These are phyloP conservation scores for Diaporthe sp. DNA, from an alignment of 2,329 filamentous ascomycete species.

Conservation along the genomic window DNA sequence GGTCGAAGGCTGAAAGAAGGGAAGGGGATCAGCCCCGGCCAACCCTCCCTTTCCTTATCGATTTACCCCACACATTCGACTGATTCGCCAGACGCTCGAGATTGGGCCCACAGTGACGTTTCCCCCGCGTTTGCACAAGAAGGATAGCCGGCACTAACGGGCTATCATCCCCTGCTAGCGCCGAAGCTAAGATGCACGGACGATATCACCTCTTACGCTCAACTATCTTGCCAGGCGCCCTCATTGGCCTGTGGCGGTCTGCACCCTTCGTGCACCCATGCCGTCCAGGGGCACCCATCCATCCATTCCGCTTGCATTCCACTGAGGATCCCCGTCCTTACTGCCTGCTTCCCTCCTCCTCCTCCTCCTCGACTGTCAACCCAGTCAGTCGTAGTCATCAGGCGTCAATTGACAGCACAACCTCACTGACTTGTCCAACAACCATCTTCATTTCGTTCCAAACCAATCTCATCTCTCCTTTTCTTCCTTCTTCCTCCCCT, in stretches of 20 bases:
- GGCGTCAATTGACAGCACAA: conserved; percentile 20
- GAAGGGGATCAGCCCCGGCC: conserved; percentile 14
- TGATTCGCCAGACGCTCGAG: conserved; percentile 31
- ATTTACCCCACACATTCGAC: conserved; percentile 37
- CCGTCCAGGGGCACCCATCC: conserved; percentile 23
- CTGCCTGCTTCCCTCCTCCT: conserved; percentile 12
- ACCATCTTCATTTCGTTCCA: conserved; percentile 20
- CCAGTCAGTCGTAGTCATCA: background rate
- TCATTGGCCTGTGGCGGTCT: conserved; percentile 6
- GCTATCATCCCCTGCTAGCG: conserved; percentile 1
- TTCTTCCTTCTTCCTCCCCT: background rate
- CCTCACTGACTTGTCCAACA: conserved; percentile 10
- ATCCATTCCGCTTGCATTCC: conserved; percentile 21
- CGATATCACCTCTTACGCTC: conserved; percentile 15
- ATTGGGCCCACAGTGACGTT: conserved; percentile 30
- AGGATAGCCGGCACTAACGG: conserved; percentile 27
- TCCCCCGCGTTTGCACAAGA: conserved; percentile 34
- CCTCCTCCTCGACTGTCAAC: conserved; percentile 1
- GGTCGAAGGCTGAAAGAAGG: conserved; percentile 8
- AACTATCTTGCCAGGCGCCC: background rate
- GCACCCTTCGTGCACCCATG: conserved; percentile 22
- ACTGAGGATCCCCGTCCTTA: conserved; percentile 12
- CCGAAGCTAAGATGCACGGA: conserved; percentile 21
- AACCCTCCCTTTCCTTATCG: conserved; percentile 30
- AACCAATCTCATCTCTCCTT: background rate